Base-by-base conservation (phyloP, 2,329 filamentous ascomycete species). In the Gremmenia infestans region DNA sequence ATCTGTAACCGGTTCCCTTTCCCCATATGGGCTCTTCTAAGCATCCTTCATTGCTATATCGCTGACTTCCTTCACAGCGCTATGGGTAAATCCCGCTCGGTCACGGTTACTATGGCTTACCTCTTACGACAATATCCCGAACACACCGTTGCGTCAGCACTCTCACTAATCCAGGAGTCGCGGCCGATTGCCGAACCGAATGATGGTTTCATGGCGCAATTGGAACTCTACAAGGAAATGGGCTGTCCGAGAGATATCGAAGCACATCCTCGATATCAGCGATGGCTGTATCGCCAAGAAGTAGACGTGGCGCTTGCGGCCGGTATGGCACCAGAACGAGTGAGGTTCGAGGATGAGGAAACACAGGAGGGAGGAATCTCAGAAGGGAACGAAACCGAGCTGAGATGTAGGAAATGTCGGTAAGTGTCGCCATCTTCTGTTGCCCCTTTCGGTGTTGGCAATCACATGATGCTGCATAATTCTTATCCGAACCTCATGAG, bases 51-150 rank as follows among this genome's bases (percentile, higher is more conserved):
- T 12, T 32, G 9, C 28, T 9, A 32, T 9, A 12, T 43, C 22
- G 28, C 55, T 64, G 54, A 40, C 65, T 46, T 53, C 5, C 47
- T 60, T 56, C 57, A 50, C 74, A 96, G 94, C 79, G 93, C 91
- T 22, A 96, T 96, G 85, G 94, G 94, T 52, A 96, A 95, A 74
- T 97, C 92, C 36, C 89, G 94, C 57, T 97, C 93, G 48, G 89
- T 93, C 63, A 87, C 91, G 35, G 83, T 89, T 62, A 81, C 90
- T 53, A 81, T 95, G 56, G 93, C 94, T 59, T 97, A 92, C 72
- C 78, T 97, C 50, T 87, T 97, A 61, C 85, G 82, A 72, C 81
- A 81, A 64, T 78, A 83, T 63, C 81, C 82, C 5, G 70, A 77
- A 37, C 78, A 67, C 36, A 69, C 65, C 19, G 66, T 67, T 22